Base-by-base conservation (phyloP, 2,329 filamentous ascomycete species). In the Diaporthe humulicola region DNA sequence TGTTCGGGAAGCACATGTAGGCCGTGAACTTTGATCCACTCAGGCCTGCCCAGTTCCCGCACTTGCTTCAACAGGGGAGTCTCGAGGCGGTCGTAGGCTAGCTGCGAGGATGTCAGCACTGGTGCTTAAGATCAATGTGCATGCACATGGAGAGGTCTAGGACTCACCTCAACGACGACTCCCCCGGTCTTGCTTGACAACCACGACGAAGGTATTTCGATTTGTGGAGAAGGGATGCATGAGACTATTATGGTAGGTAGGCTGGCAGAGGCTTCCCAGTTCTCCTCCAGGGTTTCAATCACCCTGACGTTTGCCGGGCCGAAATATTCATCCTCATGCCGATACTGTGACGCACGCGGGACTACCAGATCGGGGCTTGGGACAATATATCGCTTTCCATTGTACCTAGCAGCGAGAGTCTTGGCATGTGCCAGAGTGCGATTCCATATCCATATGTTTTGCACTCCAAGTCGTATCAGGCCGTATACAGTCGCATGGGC, bases 1-100 rank as follows among this genome's bases (percentile, higher is more conserved):
- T 91, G 90, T 79, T 92, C 90, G 1, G 89, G 88, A 14, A 92
- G 83, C 71, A 91, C 87, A 77, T 92, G 89, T 17, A 92, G 82
- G 0, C 90, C 90, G 77, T 91, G 89, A 74, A 91, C 86, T 58
- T 89, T 83, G 5, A 91, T 88, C 89, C 90, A 92, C 77, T 89
- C 82, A 79, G 84, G 80, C 74, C 86, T 80, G 75, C 84, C 79
- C 81, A 87, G 79, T 73, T 83, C 80, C 17, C 87, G 86, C 75
- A 91, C 86, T 78, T 92, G 90, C 67, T 85, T 83, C 73, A 91
- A 84, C 14, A 92, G 81, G 0, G 90, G 89, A 3, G 89, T 91
- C 48, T 88, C 84, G 33, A 89, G 83, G 0, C 88, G 88, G 58
- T 30, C 45, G 48, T 76, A 76, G 19, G 70, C 70, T 50, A 72